Base-by-base conservation (phyloP, 1,284 basidiomycete species). In the Moesziomyces sp. region DNA sequence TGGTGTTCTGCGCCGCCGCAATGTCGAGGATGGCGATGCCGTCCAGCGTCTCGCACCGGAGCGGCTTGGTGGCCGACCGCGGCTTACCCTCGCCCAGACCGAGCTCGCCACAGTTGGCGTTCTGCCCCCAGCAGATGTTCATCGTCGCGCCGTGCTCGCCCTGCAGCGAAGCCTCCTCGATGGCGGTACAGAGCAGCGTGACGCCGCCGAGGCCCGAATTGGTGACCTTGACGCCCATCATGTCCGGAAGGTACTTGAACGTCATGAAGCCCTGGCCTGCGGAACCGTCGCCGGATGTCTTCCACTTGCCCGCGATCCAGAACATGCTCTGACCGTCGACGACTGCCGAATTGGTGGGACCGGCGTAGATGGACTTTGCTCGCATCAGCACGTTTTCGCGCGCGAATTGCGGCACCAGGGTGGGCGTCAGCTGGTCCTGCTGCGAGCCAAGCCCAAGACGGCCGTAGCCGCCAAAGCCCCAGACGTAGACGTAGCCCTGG, bases 1-100 rank as follows among this genome's bases (percentile, higher is more conserved):
- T 93, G 26, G 92, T 93, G 80, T 93, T 93, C 76, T 94, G 92
- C 14, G 91, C 92, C 0, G 91, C 91, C 0, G 91, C 92, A 58
- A 97, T 87, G 67, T 91, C 89, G 60, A 96, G 86, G 53, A 97
- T 88, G 14, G 92, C 88, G 50, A 97, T 88, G 0, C 90, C 91
- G 21, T 85, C 85, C 9, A 97, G 87, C 7, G 90, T 88, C n/a
- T 89, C 85, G 73, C 93, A 89, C 35, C 88, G 87, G 0, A 87
- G 89, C 0, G 94, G 94, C 79, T 94, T 94, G 4, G 93, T 95
- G 0, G 92, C 89, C 74, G 92, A 94, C 85, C 93, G 94, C 0
- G 91, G 89, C 79, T 91, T 89, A 11, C 91, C 90, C 0, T 88
- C 87, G 10, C 94, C 94, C 3, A 93, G 85, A 0, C 93, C 94